Conservation (phyloP, 192 early-diverging fungal species). For the Mortierella alpina region DNA sequence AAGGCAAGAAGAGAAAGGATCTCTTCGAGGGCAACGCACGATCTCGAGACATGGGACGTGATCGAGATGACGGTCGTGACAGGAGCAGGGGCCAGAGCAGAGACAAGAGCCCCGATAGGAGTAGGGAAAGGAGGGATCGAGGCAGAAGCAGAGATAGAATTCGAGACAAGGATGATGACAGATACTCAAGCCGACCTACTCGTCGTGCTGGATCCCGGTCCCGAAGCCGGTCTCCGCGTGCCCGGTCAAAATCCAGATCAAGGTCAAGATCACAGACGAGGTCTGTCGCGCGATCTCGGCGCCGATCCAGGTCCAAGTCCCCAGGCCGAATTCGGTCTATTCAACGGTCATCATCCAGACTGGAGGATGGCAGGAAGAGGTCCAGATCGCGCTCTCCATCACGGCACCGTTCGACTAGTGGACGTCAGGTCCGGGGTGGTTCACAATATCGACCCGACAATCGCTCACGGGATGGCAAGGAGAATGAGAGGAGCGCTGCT, state of each 20-base stretch:
- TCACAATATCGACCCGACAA: conserved; percentile 11
- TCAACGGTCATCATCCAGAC: conserved; percentile 9
- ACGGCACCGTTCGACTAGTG: conserved; percentile 1
- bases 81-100: conserved; percentile 13
- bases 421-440: conserved; percentile 15
- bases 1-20: conserved; percentile 26
- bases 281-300: conserved; percentile 17
- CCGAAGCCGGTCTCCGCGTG: conserved; percentile 15
- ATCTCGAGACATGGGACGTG: conserved; percentile 23
- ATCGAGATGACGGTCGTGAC: conserved; percentile 22
- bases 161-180: conserved; percentile 14
- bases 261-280: conserved; percentile 17
- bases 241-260: conserved; percentile 16
- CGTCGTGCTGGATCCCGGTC: conserved; percentile 19
- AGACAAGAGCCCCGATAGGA: conserved; percentile 16
- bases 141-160: conserved; percentile 10
- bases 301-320: conserved; percentile 19
- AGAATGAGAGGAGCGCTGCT: background rate
- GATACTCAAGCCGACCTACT: conserved; percentile 16
- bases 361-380: conserved; percentile 4
- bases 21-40: conserved; percentile 34
- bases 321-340: conserved; percentile 5
- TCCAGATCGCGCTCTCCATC: conserved; percentile 26
- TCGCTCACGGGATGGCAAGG: conserved; percentile 7
- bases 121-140: conserved; percentile 4